A percentile compares a stretch with the other conserved stretches of the same genome.
phyloP scores from a whole-genome alignment of 129 eudicot genomes.

The Flaveria bidentis region DNA sequence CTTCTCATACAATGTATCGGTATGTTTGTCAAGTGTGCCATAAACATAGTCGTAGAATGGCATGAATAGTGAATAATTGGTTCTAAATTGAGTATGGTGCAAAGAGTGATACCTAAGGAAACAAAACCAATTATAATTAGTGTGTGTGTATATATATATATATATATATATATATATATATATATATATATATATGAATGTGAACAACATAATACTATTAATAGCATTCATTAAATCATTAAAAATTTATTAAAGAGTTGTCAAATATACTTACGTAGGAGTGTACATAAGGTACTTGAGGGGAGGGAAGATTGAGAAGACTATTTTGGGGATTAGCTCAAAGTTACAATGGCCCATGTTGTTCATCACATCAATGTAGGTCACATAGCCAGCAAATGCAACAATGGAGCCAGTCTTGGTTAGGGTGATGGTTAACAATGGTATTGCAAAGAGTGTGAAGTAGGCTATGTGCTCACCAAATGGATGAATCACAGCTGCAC shows the following conservation, averaged over 20 bases:
- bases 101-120: constrained; percentile 57
- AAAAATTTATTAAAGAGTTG: not conserved
- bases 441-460: constrained; percentile 46
- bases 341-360: constrained; percentile 74
- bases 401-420: constrained; percentile 40
- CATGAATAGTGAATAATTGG: constrained; percentile 70
- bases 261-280: constrained; percentile 54
- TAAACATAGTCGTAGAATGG: constrained; percentile 70
- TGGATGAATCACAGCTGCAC: constrained; percentile 73
- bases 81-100: constrained; percentile 63
- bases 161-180: not conserved
- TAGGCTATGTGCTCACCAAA: constrained; percentile 63
- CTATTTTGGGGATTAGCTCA: constrained; percentile 54
- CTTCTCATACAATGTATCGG: constrained; percentile 46
- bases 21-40: constrained; percentile 60
- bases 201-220: not conserved
- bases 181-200: not conserved
- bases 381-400: constrained; percentile 40
- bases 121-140: not conserved
- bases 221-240: too few species aligned
- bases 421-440: constrained; percentile 36
- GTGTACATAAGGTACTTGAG: constrained; percentile 67
- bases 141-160: not conserved
- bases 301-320: constrained; percentile 52
- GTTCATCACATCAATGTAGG: constrained; percentile 66